These are phyloP conservation scores for Solanum paucissectum DNA, from an alignment of 257 asterid species.

Conservation along the genomic window DNA sequence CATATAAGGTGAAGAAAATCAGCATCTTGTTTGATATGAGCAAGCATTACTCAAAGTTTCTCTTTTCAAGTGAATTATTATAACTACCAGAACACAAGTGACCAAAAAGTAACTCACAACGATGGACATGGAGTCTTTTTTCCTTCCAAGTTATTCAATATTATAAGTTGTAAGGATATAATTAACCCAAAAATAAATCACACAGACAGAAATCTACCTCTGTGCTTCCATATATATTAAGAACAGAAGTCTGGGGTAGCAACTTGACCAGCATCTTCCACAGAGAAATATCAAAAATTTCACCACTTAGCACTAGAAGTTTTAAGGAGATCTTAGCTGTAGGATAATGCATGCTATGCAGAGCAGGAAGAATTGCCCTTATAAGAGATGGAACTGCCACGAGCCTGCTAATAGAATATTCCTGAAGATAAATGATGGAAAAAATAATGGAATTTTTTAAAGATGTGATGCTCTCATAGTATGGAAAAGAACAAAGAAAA, in stretches of 20 bases:
- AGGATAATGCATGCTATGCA: conserved; percentile 28
- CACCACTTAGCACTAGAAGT: conserved; percentile 78
- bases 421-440: conserved; percentile 34
- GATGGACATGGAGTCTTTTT: neutral
- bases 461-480: neutral
- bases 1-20: neutral
- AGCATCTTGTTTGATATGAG: neutral
- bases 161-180: neutral
- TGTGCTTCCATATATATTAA: conserved; percentile 92
- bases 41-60: neutral
- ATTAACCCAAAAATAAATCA: neutral
- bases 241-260: conserved; percentile 60
- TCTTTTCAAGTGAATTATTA: neutral
- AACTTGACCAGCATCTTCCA: conserved; percentile 51
- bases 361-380: conserved; percentile 53
- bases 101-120: neutral
- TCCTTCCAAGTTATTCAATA: neutral
- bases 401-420: conserved; percentile 64
- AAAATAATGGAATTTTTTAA: neutral
- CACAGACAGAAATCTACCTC: conserved; percentile 44
- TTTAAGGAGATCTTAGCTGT: conserved; percentile 45
- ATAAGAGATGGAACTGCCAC: conserved; percentile 85
- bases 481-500: neutral
- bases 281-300: conserved; percentile 52
- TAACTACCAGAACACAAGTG: neutral